Evolutionary conservation across 2,329 filamentous ascomycete genomes (phyloP).

Genomic region (Zasmidium cellare): DNA sequence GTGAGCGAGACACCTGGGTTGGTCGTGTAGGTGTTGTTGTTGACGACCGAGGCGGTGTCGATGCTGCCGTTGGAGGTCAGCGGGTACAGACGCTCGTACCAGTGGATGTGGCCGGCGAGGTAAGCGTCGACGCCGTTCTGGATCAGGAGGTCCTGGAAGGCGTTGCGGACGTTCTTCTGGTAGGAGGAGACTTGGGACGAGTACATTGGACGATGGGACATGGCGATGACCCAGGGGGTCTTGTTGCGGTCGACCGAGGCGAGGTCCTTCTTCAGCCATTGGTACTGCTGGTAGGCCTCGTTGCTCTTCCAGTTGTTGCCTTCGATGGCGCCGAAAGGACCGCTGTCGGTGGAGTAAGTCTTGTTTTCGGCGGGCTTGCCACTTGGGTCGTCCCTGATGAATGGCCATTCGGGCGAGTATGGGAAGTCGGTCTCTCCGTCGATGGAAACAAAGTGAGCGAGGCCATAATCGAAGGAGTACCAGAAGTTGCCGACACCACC

Average conservation of each 20-base stretch:
- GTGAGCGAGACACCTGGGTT: slow-evolving; percentile 52
- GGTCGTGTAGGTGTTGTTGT: slow-evolving; percentile 51
- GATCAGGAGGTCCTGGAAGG: slow-evolving; percentile 49
- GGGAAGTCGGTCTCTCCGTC: slow-evolving; percentile 54
- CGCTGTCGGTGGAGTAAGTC: slow-evolving; percentile 51
- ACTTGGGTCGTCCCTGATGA: slow-evolving; percentile 41
- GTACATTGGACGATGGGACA: slow-evolving; percentile 54
- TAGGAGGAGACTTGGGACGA: slow-evolving; percentile 47
- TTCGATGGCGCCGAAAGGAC: slow-evolving; percentile 50
- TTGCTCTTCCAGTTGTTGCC: slow-evolving; percentile 42
- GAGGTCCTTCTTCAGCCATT: slow-evolving; percentile 51
- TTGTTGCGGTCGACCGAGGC: slow-evolving; percentile 46
- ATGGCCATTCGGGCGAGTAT: slow-evolving; percentile 49
- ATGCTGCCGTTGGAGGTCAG: slow-evolving; percentile 43
- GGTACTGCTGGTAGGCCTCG: slow-evolving; percentile 48
- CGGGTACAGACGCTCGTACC: slow-evolving; percentile 48
- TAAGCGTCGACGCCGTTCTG: slow-evolving; percentile 51
- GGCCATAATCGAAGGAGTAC: slow-evolving; percentile 57
- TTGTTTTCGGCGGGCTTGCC: slow-evolving; percentile 44
- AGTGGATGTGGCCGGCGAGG: slow-evolving; percentile 46
- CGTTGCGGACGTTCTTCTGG: slow-evolving; percentile 45
- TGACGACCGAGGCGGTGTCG: slow-evolving; percentile 42
- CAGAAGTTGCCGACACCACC: slow-evolving; percentile 55
- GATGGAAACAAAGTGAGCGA: slow-evolving; percentile 53
- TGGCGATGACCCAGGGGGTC: slow-evolving; percentile 54